Conservation (phyloP, 1,284 basidiomycete species). For the Microbotryomycetes sp. region DNA sequence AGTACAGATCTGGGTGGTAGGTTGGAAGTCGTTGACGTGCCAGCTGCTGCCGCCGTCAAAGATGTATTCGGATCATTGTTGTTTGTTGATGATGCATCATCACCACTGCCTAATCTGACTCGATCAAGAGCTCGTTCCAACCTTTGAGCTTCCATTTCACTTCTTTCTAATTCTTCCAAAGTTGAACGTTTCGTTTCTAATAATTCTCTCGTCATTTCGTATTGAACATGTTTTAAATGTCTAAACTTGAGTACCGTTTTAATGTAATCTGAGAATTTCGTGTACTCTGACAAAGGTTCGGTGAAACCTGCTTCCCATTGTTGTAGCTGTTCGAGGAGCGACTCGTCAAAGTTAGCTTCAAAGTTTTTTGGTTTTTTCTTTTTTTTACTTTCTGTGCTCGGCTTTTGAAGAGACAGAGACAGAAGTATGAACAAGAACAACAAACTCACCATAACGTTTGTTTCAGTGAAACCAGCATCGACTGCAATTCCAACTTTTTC, state of each 20-base stretch:
- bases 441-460: constrained; percentile 67
- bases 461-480: constrained; percentile 88
- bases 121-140: constrained; percentile 72
- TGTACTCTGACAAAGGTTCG: constrained; percentile 92
- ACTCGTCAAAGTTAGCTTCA: neutral
- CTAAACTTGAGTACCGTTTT: constrained; percentile 88
- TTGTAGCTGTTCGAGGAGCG: too few species aligned
- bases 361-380: too few species aligned
- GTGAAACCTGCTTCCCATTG: constrained; percentile 87
- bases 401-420: too few species aligned
- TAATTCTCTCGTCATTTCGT: constrained; percentile 89
- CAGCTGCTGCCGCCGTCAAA: neutral
- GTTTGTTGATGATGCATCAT: constrained; percentile 5
- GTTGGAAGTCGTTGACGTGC: neutral
- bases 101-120: constrained; percentile 30
- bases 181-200: constrained; percentile 80
- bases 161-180: constrained; percentile 84
- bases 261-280: constrained; percentile 90
- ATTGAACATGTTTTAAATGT: constrained; percentile 97
- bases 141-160: constrained; percentile 81
- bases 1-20: constrained; percentile 7
- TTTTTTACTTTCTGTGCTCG: too few species aligned
- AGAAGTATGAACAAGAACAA: neutral
- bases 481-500: constrained; percentile 93
- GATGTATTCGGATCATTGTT: neutral